Conservation (phyloP, 352 stramenopile genomes). For the Phytophthora constricta region DNA sequence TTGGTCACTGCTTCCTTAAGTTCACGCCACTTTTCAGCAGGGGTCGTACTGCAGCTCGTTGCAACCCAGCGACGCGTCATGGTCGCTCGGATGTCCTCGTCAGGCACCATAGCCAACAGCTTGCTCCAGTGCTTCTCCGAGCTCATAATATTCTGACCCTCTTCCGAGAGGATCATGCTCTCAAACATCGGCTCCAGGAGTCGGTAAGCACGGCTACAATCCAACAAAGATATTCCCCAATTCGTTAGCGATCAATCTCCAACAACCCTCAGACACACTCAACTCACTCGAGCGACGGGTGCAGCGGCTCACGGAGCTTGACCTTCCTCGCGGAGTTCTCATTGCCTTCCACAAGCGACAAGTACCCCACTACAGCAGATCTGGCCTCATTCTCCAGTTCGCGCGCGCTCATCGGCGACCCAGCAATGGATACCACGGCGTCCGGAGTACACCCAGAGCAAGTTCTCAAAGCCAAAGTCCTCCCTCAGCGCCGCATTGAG, state of each 20-base stretch:
- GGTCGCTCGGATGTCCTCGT: slow-evolving; percentile 81
- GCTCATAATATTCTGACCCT: slow-evolving; percentile 93
- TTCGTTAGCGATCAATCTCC: neutral
- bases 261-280: slow-evolving; percentile 49
- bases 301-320: slow-evolving; percentile 91
- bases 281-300: slow-evolving; percentile 93
- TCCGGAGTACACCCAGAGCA: slow-evolving; percentile 99
- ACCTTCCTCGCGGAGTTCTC: slow-evolving; percentile 92
- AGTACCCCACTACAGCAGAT: slow-evolving; percentile 96
- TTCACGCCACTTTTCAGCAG: slow-evolving; percentile 91
- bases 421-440: slow-evolving; percentile 99
- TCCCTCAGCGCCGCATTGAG: slow-evolving; percentile 91
- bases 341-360: slow-evolving; percentile 94
- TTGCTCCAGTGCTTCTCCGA: slow-evolving; percentile 89
- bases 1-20: slow-evolving; percentile 76
- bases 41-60: slow-evolving; percentile 52
- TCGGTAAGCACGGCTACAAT: slow-evolving; percentile 86
- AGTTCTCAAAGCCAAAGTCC: slow-evolving; percentile 98
- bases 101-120: slow-evolving; percentile 94
- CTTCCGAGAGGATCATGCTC: slow-evolving; percentile 87
- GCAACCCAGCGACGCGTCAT: slow-evolving; percentile 69
- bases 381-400: slow-evolving; percentile 96
- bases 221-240: slow-evolving; percentile 6
- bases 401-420: slow-evolving; percentile 97
- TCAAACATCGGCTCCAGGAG: slow-evolving; percentile 97